Evolutionary conservation across 2,329 filamentous ascomycete genomes (phyloP).

Genomic region (Trichophyton benhamiae): DNA sequence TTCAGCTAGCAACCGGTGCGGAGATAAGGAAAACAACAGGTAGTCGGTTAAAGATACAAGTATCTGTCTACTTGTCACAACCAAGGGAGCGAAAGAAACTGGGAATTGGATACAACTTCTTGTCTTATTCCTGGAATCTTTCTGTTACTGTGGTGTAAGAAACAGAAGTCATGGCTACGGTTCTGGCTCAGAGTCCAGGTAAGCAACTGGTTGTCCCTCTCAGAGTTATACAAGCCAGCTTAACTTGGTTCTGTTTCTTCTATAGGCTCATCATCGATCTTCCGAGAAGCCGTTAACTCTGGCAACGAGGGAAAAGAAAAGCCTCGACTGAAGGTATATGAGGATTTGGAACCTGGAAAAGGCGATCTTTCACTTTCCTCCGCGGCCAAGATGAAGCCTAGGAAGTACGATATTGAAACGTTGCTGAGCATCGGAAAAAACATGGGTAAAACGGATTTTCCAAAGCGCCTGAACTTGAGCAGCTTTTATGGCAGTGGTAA

Average conservation of each 20-base stretch:
- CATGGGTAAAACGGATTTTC: conserved; percentile 1
- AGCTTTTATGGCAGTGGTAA: background rate
- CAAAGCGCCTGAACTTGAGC: background rate
- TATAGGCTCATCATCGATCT: background rate
- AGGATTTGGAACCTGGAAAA: background rate
- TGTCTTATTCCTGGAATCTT: background rate
- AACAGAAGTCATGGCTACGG: background rate
- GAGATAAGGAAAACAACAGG: background rate
- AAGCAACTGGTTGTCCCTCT: background rate
- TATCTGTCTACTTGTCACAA: background rate
- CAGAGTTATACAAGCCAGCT: background rate
- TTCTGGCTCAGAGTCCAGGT: background rate
- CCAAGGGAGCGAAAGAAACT: background rate
- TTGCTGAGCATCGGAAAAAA: conserved; percentile 24
- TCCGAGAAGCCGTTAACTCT: background rate
- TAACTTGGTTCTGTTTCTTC: background rate
- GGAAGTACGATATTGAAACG: conserved; percentile 29
- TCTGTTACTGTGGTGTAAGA: background rate
- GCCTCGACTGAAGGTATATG: background rate
- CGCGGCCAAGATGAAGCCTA: background rate
- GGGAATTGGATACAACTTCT: background rate
- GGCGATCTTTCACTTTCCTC: background rate
- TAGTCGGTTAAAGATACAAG: background rate
- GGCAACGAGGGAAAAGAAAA: background rate
- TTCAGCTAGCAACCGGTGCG: background rate